Percentiles rank a stretch among this genome's conserved stretches.
Conservation (phyloP, 306 rosid species). For the Ormosia semicastrata region DNA sequence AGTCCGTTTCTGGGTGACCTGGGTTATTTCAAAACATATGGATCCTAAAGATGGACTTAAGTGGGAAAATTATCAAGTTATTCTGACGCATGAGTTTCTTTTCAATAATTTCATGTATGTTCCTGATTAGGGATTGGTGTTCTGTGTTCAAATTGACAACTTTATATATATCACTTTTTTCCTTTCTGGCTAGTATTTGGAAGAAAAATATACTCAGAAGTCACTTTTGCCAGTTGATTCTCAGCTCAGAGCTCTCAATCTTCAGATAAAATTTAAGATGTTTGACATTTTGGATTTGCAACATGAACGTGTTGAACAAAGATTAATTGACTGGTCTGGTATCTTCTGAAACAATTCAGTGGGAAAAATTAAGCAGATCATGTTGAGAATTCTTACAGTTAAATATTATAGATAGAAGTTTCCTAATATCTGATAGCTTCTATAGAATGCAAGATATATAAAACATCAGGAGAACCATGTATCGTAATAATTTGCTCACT, state of each 20-base stretch:
- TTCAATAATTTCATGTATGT: background rate
- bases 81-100: background rate
- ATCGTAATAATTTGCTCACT: background rate
- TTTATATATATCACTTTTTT: background rate
- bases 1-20: background rate
- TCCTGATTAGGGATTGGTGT: background rate
- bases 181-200: slow-evolving; percentile 42
- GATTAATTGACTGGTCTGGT: background rate
- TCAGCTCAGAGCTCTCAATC: slow-evolving; percentile 45
- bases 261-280: slow-evolving; percentile 37
- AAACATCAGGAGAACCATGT: background rate
- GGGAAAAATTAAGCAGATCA: background rate
- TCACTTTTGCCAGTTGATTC: slow-evolving; percentile 45
- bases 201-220: slow-evolving; percentile 45
- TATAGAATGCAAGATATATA: background rate
- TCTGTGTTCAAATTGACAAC: background rate
- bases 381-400: background rate
- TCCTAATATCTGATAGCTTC: background rate
- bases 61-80: background rate
- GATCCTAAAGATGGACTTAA: background rate
- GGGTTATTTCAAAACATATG: background rate
- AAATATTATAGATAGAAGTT: background rate
- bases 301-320: background rate
- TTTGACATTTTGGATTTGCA: background rate
- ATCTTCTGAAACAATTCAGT: background rate